Base-by-base conservation (phyloP, 139 green algal genomes). In the Deuterostichococcus epilithicus region DNA sequence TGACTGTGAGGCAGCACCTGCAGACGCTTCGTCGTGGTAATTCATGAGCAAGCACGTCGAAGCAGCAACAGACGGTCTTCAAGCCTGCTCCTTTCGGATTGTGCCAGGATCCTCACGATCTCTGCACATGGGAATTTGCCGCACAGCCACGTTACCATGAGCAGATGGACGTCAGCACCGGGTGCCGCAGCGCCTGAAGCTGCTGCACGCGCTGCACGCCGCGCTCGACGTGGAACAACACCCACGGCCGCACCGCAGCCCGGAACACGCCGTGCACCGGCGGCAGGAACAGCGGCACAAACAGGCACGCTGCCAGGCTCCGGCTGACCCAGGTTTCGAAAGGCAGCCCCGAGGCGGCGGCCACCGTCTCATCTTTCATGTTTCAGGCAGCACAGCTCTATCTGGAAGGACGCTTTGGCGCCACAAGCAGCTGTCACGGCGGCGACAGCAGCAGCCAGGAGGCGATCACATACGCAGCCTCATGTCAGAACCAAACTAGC, bases 1-100 rank as follows among this genome's bases (percentile, higher is more conserved):
- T 79, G 74, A 82, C 76, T n/a, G 80, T 67, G 30, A 74, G 71
- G 33, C 79, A 88, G 63, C 79, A 84, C 47, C 84, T 80, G 75
- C 80, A 80, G 42, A 59, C 65, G 74, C 60, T 33, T 26, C 70
- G 45, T 36, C 8, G 36, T 18, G 1, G 42, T 32, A 15, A 26
- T 39, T 10, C 44, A 45, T 35, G 10, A 6, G 8, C 22, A 23
- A 42, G 77, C 10, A n/a, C n/a, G n/a, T n/a, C n/a, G n/a, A n/a
- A n/a, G n/a, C n/a, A n/a, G n/a, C n/a, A n/a, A n/a, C n/a, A n/a
- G n/a, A n/a, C n/a, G n/a, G n/a, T n/a, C n/a, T n/a, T n/a, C n/a
- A n/a, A n/a, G n/a, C n/a, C n/a, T n/a, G n/a, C n/a, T n/a, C n/a
- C n/a, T n/a, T n/a, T n/a, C n/a, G n/a, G n/a, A n/a, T n/a, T n/a